Base-by-base conservation (phyloP, 164 flowering plant genomes). In the Aristolochia fimbriata region DNA sequence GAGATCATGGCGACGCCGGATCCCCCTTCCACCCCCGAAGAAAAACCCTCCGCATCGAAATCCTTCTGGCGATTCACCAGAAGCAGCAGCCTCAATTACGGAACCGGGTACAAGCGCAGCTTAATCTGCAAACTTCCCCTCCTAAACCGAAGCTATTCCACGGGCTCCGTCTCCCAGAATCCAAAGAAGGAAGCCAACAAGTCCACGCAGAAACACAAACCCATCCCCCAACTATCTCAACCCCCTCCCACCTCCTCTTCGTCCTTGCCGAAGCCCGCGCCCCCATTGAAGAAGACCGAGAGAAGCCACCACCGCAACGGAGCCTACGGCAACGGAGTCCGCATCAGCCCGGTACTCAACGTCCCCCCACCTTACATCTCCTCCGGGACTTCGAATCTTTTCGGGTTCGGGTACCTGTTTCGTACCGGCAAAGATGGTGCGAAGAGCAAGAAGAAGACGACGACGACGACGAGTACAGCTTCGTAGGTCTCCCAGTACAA, bases 31-130 rank as follows among this genome's bases (percentile, higher is more conserved):
- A 5, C 30, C 30, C 3, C 30, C 30, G 82, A 73, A 3, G 81
- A 66, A 4, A 72, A 72, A 20, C 33, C 57, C 52, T 65, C 78
- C 0, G 1, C 64, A 8, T 43, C 75, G 0, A 80, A 70, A 61
- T 71, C 81, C 0, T 90, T 87, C 65, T 87, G 95, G 92, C 72
- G 83, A 58, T 91, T 87, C 74, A 76, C 67, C 49, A 61, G 93
- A 61, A 91, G 97, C 77, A 81, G 68, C 57, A 87, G 95, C 37
- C 51, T 62, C 43, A 62, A 62, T 22, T 76, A 68, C 25, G 87
- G 79, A 0, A 73, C 53, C 23, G 63, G 62, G 1, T 30, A 66
- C 22, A 72, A 62, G 47, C 64, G 46, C 41, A 69, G 86, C 50
- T 66, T 81, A 54, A 73, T 85, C 43, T 70, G 78, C 3, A 78